phyloP scores from a whole-genome alignment of 225 moss, liverwort and hornwort species.

The Marchantia polymorpha region DNA sequence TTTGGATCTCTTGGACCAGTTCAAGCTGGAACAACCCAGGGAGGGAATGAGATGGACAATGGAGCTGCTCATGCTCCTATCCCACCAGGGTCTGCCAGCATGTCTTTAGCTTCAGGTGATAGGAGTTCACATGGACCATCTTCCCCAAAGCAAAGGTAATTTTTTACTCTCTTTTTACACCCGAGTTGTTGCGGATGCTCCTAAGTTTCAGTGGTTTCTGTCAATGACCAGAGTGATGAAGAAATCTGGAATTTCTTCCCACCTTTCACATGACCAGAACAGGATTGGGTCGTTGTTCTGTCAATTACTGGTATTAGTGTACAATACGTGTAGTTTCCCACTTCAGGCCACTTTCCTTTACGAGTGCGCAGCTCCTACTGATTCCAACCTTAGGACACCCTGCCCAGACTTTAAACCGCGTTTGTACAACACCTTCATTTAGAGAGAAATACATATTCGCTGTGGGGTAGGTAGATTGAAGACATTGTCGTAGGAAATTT shows the following conservation, averaged over 20 bases:
- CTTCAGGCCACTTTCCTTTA: not conserved
- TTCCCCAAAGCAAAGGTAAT: conserved; percentile 49
- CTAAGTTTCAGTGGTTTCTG: not conserved
- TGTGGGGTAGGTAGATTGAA: not conserved
- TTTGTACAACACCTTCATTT: not conserved
- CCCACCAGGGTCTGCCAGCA: conserved; percentile 23
- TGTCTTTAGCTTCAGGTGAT: conserved; percentile 37
- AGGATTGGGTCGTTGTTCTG: not conserved
- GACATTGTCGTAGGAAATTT: not conserved
- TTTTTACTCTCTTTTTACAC: conserved; percentile 11
- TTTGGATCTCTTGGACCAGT: conserved; percentile 47
- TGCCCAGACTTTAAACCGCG: too few species aligned
- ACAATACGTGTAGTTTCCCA: conserved; percentile 14
- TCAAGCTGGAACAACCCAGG: conserved; percentile 27
- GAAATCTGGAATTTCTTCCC: conserved; percentile 1
- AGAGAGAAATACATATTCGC: conserved; percentile 4
- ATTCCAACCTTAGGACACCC: not conserved
- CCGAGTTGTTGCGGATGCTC: conserved; percentile 8
- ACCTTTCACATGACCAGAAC: conserved; percentile 7
- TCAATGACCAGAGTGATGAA: conserved; percentile 1
- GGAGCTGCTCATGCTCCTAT: conserved; percentile 20
- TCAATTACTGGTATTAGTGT: conserved; percentile 1
- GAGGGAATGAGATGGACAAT: conserved; percentile 29
- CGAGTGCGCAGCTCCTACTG: not conserved
- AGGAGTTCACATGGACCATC: conserved; percentile 40